phyloP scores from a whole-genome alignment of 176 grass and related monocot species.

The Cymbopogon citratus region DNA sequence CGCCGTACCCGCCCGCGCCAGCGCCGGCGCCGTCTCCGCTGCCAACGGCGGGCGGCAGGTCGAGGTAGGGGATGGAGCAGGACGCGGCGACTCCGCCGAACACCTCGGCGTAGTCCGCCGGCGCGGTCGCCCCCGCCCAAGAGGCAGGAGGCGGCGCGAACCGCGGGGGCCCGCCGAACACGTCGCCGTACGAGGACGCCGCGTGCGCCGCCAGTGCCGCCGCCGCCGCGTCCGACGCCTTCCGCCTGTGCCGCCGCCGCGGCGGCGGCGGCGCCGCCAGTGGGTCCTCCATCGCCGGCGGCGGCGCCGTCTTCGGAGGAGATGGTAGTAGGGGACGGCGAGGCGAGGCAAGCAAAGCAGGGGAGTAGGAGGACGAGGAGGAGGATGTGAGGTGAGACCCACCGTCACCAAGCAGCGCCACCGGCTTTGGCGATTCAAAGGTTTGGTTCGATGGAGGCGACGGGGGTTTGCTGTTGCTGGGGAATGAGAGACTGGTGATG shows the following conservation, averaged over 20 bases:
- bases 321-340: neutral
- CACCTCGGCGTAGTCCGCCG: slow-evolving; percentile 70
- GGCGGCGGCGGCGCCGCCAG: slow-evolving; percentile 4
- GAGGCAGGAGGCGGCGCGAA: slow-evolving; percentile 17
- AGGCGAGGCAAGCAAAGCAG: neutral
- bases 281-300: slow-evolving; percentile 44
- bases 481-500: neutral
- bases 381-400: neutral
- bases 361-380: neutral
- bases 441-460: neutral
- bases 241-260: slow-evolving; percentile 39
- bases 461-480: neutral
- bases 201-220: slow-evolving; percentile 24
- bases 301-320: neutral
- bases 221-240: slow-evolving; percentile 35
- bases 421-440: slow-evolving; percentile 15
- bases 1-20: slow-evolving; percentile 50
- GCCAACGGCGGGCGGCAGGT: slow-evolving; percentile 42
- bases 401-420: neutral
- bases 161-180: slow-evolving; percentile 60
- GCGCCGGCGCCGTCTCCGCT: neutral
- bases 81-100: slow-evolving; percentile 69
- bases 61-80: slow-evolving; percentile 87
- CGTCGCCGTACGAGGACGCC: slow-evolving; percentile 47
- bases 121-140: slow-evolving; percentile 15